Conservation (phyloP, 2,329 filamentous ascomycete species). For the Colletotrichum somersetense region DNA sequence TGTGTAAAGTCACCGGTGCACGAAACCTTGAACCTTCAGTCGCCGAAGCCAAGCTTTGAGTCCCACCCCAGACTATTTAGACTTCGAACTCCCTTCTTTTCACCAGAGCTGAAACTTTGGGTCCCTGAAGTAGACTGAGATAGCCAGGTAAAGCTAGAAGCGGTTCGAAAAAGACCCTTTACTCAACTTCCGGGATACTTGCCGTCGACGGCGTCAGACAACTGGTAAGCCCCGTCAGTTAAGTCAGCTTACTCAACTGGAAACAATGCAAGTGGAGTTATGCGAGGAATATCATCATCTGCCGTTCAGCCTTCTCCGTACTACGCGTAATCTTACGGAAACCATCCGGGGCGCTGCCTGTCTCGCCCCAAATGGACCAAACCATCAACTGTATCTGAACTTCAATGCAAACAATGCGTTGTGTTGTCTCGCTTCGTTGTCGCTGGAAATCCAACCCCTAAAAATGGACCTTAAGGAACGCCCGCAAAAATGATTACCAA, state of each 20-base stretch:
- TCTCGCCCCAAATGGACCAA: not conserved
- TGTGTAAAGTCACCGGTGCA: not conserved
- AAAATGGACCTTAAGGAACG: conserved; percentile 14
- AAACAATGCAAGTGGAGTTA: not conserved
- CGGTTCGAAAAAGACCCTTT: no score
- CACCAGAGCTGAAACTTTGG: not conserved
- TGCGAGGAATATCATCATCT: not conserved
- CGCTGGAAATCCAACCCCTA: conserved; percentile 6
- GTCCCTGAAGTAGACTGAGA: not conserved
- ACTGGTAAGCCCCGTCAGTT: not conserved
- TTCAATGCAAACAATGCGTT: not conserved
- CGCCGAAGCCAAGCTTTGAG: not conserved
- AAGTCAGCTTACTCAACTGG: not conserved
- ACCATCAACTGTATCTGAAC: not conserved
- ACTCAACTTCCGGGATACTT: not conserved
- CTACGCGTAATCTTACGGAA: not conserved
- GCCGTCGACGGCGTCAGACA: not conserved
- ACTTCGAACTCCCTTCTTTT: not conserved
- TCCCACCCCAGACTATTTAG: no score
- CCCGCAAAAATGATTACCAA: conserved; percentile 16
- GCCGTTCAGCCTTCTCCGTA: no score
- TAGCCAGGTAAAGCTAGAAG: not conserved
- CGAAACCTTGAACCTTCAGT: not conserved
- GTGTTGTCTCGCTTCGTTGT: conserved; percentile 3
- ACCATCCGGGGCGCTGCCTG: not conserved